These are phyloP conservation scores for Eutrema salsugineum DNA, from an alignment of 441 rosid species.

Conservation along the genomic window DNA sequence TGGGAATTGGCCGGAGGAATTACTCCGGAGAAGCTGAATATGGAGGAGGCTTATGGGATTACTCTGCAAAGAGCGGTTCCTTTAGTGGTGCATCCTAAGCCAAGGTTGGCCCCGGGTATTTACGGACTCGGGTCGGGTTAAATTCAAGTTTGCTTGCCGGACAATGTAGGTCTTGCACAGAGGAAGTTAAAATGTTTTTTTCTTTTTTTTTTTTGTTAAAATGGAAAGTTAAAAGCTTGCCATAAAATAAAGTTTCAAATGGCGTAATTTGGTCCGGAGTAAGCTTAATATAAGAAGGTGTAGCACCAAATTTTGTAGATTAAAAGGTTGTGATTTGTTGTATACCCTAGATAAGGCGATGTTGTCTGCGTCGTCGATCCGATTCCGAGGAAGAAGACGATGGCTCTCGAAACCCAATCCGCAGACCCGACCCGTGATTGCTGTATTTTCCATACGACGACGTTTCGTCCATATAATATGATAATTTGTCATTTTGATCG, in stretches of 20 bases:
- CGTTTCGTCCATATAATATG: background rate
- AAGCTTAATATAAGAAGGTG: background rate
- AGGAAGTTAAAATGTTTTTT: background rate
- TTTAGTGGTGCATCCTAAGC: conserved; percentile 55
- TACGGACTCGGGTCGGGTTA: conserved; percentile 22
- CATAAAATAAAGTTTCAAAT: background rate
- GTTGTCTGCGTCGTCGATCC: background rate
- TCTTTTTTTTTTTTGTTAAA: too few species aligned
- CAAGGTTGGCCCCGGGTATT: conserved; percentile 37
- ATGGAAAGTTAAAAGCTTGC: background rate
- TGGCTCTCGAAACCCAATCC: background rate
- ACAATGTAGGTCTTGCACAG: background rate
- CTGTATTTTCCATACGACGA: background rate
- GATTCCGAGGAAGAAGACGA: background rate
- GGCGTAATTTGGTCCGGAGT: background rate
- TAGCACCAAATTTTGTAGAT: background rate
- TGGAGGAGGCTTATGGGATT: conserved; percentile 75
- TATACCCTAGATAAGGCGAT: background rate
- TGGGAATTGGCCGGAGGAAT: conserved; percentile 52
- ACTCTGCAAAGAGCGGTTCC: conserved; percentile 62
- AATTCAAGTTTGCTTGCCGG: background rate
- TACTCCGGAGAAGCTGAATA: conserved; percentile 50
- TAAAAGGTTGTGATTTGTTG: background rate
- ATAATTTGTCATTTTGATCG: background rate
- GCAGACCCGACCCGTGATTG: background rate